phyloP scores from a whole-genome alignment of 805 yeast species.

The Metschnikowia dekortorum region DNA sequence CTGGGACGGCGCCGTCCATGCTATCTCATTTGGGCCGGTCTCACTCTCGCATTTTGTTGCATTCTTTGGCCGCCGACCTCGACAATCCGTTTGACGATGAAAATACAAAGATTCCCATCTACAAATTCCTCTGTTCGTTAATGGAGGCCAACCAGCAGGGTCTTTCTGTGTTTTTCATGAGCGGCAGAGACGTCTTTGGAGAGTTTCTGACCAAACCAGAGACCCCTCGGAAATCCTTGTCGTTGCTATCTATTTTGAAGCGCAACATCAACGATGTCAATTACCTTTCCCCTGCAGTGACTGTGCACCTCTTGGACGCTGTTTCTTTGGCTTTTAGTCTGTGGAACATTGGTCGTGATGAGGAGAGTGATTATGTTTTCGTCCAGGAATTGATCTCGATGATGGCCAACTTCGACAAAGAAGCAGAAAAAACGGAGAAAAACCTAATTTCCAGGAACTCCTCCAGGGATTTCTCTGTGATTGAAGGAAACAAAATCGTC shows the following conservation, averaged over 20 bases:
- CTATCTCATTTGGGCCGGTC: slow-evolving; percentile 74
- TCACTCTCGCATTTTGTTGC: slow-evolving; percentile 54
- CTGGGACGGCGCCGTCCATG: slow-evolving; percentile 65
- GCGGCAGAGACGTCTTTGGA: slow-evolving; percentile 50
- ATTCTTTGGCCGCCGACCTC: slow-evolving; percentile 58
- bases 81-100: slow-evolving; percentile 51
- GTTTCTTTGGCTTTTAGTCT: slow-evolving; percentile 70
- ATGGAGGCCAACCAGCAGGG: slow-evolving; percentile 76
- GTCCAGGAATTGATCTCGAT: slow-evolving; percentile 36
- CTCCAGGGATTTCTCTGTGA: too few relatives aligned
- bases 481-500: background rate
- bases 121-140: slow-evolving; percentile 62
- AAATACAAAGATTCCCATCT: slow-evolving; percentile 49
- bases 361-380: slow-evolving; percentile 46
- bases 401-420: slow-evolving; percentile 14
- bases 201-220: slow-evolving; percentile 14
- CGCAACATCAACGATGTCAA: slow-evolving; percentile 48
- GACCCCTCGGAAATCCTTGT: slow-evolving; percentile 13
- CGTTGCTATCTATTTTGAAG: slow-evolving; percentile 55
- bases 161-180: slow-evolving; percentile 62
- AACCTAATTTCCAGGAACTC: too few relatives aligned
- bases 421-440: background rate
- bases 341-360: slow-evolving; percentile 64
- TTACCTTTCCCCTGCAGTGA: slow-evolving; percentile 56
- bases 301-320: slow-evolving; percentile 66